A percentile compares a stretch with the other conserved stretches of the same genome.
Evolutionary conservation across 2,329 filamentous ascomycete genomes (phyloP).

Genomic region (Ophiostoma tasmaniense): DNA sequence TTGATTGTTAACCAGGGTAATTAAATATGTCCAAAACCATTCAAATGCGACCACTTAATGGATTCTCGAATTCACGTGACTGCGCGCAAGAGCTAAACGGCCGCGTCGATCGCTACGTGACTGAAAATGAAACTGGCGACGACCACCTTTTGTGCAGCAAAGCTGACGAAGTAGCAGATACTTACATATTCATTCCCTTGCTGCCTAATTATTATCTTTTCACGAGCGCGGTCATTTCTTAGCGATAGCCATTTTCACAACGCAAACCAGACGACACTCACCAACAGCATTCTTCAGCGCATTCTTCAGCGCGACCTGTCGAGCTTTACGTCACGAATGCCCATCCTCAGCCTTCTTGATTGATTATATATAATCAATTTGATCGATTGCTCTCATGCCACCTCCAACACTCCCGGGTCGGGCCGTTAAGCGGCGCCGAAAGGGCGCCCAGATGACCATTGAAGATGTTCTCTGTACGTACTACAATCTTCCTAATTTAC

Average conservation of each 20-base stretch:
- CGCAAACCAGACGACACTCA: not conserved
- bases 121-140: not conserved
- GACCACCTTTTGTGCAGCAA: not conserved
- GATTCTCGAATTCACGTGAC: not conserved
- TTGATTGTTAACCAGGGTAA: not conserved
- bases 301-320: not conserved
- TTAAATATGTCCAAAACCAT: too few species aligned
- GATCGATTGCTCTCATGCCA: not conserved
- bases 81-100: not conserved
- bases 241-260: not conserved
- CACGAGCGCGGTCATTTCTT: not conserved
- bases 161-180: not conserved
- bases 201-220: not conserved
- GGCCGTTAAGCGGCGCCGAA: not conserved
- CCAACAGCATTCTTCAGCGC: not conserved
- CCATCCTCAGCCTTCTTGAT: too few species aligned
- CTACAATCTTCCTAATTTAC: not conserved
- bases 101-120: not conserved
- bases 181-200: not conserved
- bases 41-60: not conserved
- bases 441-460: slow-evolving; percentile 10
- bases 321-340: too few species aligned
- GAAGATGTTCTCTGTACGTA: slow-evolving; percentile 11
- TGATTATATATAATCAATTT: not conserved
- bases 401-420: not conserved